These are phyloP conservation scores for Gamsiella multidivaricata DNA, from an alignment of 192 early-diverging fungal genomes.

Conservation along the genomic window DNA sequence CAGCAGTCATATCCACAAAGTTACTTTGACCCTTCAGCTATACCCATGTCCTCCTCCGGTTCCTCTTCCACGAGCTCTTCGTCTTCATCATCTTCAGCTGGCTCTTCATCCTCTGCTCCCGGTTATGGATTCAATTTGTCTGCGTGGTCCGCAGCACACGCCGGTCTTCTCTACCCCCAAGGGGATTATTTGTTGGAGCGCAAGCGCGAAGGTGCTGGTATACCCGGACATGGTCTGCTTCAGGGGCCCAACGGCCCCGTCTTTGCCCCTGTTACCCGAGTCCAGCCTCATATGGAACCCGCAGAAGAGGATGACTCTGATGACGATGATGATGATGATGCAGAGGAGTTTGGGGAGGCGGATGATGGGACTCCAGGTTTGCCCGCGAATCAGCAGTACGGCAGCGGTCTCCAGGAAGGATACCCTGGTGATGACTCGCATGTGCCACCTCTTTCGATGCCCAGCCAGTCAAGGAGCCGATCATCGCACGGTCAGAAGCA, in stretches of 20 bases:
- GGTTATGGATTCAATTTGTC: slow-evolving; percentile 14
- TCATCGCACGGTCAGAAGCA: slow-evolving; percentile 19
- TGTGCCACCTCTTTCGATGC: slow-evolving; percentile 24
- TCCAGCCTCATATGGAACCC: slow-evolving; percentile 23
- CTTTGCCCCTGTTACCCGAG: slow-evolving; percentile 4
- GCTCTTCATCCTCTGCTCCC: slow-evolving; percentile 12
- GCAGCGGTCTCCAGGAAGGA: background rate
- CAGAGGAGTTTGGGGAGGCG: slow-evolving; percentile 11
- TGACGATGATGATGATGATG: slow-evolving; percentile 43
- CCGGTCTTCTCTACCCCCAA: slow-evolving; percentile 16
- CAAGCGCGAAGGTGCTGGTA: slow-evolving; percentile 32
- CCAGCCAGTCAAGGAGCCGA: slow-evolving; percentile 9
- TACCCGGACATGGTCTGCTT: slow-evolving; percentile 19
- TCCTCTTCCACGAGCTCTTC: slow-evolving; percentile 19
- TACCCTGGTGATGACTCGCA: slow-evolving; percentile 20
- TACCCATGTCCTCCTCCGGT: slow-evolving; percentile 15
- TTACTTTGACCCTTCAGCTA: slow-evolving; percentile 15
- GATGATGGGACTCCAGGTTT: slow-evolving; percentile 2
- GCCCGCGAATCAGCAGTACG: background rate
- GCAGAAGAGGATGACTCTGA: slow-evolving; percentile 18
- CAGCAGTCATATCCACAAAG: slow-evolving; percentile 24
- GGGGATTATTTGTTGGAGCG: slow-evolving; percentile 40
- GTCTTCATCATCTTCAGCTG: slow-evolving; percentile 11
- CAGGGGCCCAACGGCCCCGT: slow-evolving; percentile 2
- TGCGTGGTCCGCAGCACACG: slow-evolving; percentile 12